Percentiles rank a stretch among this genome's conserved stretches.
These are phyloP conservation scores for Sapria himalayana DNA, from an alignment of 345 rosid species.

Conservation along the genomic window DNA sequence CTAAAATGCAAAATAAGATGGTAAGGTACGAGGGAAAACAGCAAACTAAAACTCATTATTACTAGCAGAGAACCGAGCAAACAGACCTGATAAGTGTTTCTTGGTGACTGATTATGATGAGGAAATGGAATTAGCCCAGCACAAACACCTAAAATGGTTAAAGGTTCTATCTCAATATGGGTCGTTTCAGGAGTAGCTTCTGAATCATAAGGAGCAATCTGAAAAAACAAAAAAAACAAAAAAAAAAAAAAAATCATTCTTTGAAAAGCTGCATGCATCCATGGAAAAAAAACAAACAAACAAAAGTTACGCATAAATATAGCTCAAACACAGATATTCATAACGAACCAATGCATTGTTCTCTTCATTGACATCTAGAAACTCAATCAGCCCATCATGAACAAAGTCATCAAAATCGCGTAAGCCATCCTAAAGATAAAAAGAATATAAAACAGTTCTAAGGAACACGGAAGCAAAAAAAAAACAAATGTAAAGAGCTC, in stretches of 20 bases:
- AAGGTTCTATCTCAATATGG: conserved; percentile 93
- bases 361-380: conserved; percentile 96
- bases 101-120: conserved; percentile 97
- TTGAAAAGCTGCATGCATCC: too few species aligned
- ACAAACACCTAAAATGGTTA: conserved; percentile 83
- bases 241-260: conserved; percentile 6
- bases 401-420: conserved; percentile 77
- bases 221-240: conserved; percentile 12
- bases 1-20: conserved; percentile 14
- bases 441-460: conserved; percentile 10
- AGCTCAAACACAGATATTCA: too few species aligned
- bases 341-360: conserved; percentile 73
- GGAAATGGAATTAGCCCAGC: conserved; percentile 94
- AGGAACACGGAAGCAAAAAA: conserved; percentile 2
- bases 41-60: conserved; percentile 1
- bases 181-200: conserved; percentile 57
- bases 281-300: conserved; percentile 1
- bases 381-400: conserved; percentile 78
- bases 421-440: conserved; percentile 45
- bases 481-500: conserved; percentile 9
- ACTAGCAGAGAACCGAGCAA: conserved; percentile 6
- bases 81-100: conserved; percentile 86
- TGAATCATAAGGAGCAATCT: conserved; percentile 84
- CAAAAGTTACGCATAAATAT: conserved; percentile 3
- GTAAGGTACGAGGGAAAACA: conserved; percentile 4